phyloP scores from a whole-genome alignment of 345 rosid genomes.

The Alliaria petiolata region DNA sequence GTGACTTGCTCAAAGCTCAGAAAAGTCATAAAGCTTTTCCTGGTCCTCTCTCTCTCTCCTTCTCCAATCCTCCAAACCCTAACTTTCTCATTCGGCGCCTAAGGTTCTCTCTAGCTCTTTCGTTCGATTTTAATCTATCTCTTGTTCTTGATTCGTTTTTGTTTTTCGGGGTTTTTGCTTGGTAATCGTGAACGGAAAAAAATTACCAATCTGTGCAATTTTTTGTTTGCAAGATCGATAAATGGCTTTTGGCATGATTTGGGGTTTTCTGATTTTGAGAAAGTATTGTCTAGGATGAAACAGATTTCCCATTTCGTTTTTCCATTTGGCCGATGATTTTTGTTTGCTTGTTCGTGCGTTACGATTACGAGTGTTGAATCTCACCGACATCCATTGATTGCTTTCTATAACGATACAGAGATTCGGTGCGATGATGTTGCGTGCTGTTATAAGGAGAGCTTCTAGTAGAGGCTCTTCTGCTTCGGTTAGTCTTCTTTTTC shows the following conservation, averaged over 20 bases:
- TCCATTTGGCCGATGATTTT: neutral
- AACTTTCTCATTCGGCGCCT: conserved; percentile 29
- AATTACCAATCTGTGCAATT: conserved; percentile 13
- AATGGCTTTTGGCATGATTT: conserved; percentile 1
- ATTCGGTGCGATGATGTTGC: conserved; percentile 42
- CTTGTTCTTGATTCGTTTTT: neutral
- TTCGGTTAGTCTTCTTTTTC: conserved; percentile 31
- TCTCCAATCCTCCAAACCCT: conserved; percentile 33
- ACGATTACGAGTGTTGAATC: conserved; percentile 21
- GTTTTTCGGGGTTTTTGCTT: neutral
- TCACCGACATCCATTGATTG: conserved; percentile 9
- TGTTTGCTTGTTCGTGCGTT: too few species aligned
- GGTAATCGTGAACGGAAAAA: neutral
- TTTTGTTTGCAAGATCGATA: neutral
- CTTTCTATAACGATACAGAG: neutral
- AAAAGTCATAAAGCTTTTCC: too few species aligned
- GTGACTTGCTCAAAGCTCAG: conserved; percentile 28
- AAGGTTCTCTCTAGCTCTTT: conserved; percentile 13
- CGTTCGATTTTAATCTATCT: conserved; percentile 12
- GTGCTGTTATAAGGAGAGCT: conserved; percentile 41
- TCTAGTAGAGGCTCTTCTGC: conserved; percentile 41
- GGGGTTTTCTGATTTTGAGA: neutral
- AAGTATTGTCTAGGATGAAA: neutral
- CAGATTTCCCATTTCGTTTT: neutral
- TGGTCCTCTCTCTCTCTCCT: too few species aligned